Base-by-base conservation (phyloP, 768 basidiomycete genomes). In the Hericium erinaceus region DNA sequence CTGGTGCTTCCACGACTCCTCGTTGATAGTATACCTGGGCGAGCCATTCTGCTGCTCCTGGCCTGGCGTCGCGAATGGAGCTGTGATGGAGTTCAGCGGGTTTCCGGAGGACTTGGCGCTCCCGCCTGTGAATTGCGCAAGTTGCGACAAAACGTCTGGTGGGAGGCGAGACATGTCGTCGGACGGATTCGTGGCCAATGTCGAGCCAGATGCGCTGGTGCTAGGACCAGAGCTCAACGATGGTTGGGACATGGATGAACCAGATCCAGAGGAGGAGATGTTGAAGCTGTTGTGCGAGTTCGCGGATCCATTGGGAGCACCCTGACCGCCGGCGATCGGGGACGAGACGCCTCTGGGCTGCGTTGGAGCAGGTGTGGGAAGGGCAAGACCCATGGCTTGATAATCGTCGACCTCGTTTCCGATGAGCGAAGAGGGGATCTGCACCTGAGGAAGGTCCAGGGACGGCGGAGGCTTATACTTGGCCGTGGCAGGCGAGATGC, bases 401-500 rank as follows among this genome's bases (percentile, higher is more conserved):
- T 61, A 72, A 44, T 67, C 44, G 20, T 55, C 54, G 20, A 44
- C 54, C 7, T 15, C 13, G 15, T 7, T 41, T 39, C 10, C 33
- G 3, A 40, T 20, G 12, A 56, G 39, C 26, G 56, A 33, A 0
- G 53, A 49, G 26, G 60, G 62, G 7, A 63, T 58, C 49, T 63
- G 62, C 24, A 63, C 58, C 48, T 59, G 62, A 49, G 62, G 60
- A 7, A 63, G 58, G 57, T 63, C 62, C 50, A 62, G 53, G 44
- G 60, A 50, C 1, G 79, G 69, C 13, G 80, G 77, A 2, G 83
- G 78, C 70, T 90, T 93, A 74, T 84, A 89, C 67, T 92, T 92
- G 26, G 90, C 90, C 0, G 90, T 93, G 18, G 90, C 90, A 10
- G 91, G 89, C 9, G 90, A 92, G 59, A 93, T 91, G 59, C 90